A percentile compares a stretch with the other conserved stretches of the same genome.
phyloP scores from a whole-genome alignment of 306 rosid species.

The Quercus dentata region DNA sequence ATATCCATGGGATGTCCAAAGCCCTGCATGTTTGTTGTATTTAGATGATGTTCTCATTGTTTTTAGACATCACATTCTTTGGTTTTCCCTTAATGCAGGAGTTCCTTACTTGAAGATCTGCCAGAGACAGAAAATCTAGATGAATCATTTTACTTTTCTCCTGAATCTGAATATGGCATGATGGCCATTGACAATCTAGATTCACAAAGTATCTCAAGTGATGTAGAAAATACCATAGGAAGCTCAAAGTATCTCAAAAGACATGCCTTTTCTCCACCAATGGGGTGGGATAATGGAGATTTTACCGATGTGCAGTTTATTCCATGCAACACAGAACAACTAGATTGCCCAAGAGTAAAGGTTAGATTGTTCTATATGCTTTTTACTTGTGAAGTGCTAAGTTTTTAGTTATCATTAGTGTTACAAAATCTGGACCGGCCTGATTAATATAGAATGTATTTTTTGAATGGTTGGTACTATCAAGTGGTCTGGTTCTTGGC shows the following conservation, averaged over 20 bases:
- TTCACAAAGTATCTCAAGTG: constrained; percentile 16
- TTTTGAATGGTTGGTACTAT: background rate
- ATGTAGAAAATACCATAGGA: constrained; percentile 11
- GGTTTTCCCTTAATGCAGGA: constrained; percentile 48
- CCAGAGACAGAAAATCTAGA: constrained; percentile 35
- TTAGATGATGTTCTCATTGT: constrained; percentile 15
- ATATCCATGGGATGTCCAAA: constrained; percentile 37
- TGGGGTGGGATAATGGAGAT: constrained; percentile 29
- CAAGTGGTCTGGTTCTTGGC: constrained; percentile 8
- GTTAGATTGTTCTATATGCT: constrained; percentile 29
- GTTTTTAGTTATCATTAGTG: background rate
- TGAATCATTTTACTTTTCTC: constrained; percentile 36
- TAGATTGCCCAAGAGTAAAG: constrained; percentile 32
- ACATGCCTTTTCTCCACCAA: constrained; percentile 29
- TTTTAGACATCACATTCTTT: constrained; percentile 15
- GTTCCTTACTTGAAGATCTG: constrained; percentile 58
- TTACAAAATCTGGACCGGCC: background rate
- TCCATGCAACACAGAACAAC: constrained; percentile 30
- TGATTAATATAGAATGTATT: background rate
- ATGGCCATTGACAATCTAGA: constrained; percentile 27
- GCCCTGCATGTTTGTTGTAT: constrained; percentile 5
- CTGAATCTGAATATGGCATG: constrained; percentile 39
- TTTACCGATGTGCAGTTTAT: constrained; percentile 22
- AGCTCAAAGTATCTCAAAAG: constrained; percentile 26
- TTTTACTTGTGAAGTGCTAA: background rate